Conservation (phyloP, 768 basidiomycete species). For the Nidularia pulvinata region DNA sequence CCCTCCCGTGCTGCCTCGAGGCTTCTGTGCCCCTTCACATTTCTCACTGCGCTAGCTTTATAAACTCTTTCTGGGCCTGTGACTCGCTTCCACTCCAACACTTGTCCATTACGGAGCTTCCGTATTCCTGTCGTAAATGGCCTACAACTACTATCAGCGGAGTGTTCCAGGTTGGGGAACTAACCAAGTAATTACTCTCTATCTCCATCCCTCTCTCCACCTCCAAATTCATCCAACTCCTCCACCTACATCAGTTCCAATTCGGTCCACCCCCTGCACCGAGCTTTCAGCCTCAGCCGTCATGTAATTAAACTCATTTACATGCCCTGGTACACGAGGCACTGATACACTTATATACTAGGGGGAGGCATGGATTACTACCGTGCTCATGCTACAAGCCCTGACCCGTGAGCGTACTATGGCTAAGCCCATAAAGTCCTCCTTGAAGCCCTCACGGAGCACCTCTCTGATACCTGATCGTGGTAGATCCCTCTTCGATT, state of each 20-base stretch:
- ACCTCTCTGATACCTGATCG: constrained; percentile 32
- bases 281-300: constrained; percentile 45
- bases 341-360: constrained; percentile 20
- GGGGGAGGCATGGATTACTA: constrained; percentile 67
- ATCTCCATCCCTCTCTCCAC: not conserved
- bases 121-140: constrained; percentile 27
- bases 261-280: constrained; percentile 39
- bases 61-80: not conserved
- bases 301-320: constrained; percentile 35
- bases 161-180: constrained; percentile 49
- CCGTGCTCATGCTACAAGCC: constrained; percentile 55
- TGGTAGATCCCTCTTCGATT: constrained; percentile 55
- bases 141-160: constrained; percentile 43
- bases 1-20: no score
- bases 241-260: constrained; percentile 26
- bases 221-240: not conserved
- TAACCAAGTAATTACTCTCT: constrained; percentile 21
- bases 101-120: not conserved
- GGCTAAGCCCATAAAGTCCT: constrained; percentile 9
- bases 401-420: constrained; percentile 50
- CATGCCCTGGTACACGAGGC: constrained; percentile 10
- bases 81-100: not conserved
- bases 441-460: constrained; percentile 8
- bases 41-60: not conserved
- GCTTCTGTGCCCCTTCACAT: no score